These are phyloP conservation scores for Eucalyptus curtisii DNA, from an alignment of 345 rosid species.

Conservation along the genomic window DNA sequence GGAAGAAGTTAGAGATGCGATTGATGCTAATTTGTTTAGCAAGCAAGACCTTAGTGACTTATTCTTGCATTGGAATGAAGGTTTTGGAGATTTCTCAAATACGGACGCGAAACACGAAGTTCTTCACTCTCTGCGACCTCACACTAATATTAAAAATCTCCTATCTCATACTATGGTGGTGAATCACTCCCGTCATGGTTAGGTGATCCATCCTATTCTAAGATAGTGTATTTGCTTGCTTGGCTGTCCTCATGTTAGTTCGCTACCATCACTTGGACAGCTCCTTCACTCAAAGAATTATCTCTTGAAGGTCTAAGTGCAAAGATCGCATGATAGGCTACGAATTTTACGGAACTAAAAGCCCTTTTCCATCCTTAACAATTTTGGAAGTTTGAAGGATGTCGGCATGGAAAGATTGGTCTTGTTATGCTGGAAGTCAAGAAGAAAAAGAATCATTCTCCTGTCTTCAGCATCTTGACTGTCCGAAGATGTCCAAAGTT, in stretches of 20 bases:
- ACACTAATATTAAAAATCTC: not conserved
- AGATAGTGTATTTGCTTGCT: accelerated
- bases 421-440: accelerated
- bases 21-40: not conserved
- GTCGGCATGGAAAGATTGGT: not conserved
- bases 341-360: not conserved
- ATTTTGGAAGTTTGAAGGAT: not conserved
- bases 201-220: accelerated
- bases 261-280: accelerated
- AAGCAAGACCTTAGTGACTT: no score
- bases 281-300: not conserved
- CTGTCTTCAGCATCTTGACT: not conserved
- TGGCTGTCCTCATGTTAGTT: accelerated
- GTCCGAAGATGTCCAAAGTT: accelerated
- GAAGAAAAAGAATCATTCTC: accelerated
- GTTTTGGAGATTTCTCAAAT: accelerated
- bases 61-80: accelerated
- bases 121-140: not conserved
- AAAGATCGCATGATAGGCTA: not conserved
- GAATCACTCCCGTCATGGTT: accelerated
- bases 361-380: not conserved
- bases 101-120: accelerated
- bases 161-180: not conserved
- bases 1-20: not conserved
- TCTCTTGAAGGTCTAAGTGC: not conserved